Conservation (phyloP, 2,329 filamentous ascomycete genomes). For the Biscogniauxia sp. region DNA sequence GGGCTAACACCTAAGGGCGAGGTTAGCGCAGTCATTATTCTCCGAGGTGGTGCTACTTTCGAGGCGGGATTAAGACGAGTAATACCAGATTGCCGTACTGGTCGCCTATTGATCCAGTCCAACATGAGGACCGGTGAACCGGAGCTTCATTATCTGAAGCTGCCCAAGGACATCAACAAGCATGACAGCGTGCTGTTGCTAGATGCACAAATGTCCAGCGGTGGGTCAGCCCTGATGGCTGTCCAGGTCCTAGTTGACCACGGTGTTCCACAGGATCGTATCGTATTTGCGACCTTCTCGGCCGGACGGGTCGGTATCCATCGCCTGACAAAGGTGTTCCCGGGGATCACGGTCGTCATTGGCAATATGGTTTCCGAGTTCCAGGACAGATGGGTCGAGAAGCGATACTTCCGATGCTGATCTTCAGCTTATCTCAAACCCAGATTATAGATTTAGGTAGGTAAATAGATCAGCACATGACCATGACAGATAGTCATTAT, state of each 20-base stretch:
- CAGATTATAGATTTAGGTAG: background rate
- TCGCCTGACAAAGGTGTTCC: constrained; percentile 83
- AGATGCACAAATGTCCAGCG: constrained; percentile 92
- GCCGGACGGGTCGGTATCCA: constrained; percentile 83
- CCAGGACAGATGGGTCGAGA: constrained; percentile 87
- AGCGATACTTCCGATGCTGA: constrained; percentile 84
- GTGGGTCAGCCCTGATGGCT: constrained; percentile 84
- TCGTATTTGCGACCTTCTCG: constrained; percentile 91
- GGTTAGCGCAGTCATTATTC: constrained; percentile 81
- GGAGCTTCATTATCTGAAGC: constrained; percentile 83
- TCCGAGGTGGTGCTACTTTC: constrained; percentile 84
- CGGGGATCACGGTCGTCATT: constrained; percentile 81
- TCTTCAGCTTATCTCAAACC: constrained; percentile 5
- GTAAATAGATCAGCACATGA: constrained; percentile 4
- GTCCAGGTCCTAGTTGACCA: constrained; percentile 95
- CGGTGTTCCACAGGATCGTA: constrained; percentile 77
- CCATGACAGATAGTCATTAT: background rate
- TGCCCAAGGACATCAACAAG: constrained; percentile 69
- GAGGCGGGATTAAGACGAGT: constrained; percentile 86
- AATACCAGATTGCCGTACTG: constrained; percentile 88
- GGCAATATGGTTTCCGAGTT: constrained; percentile 77
- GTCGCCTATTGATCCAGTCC: constrained; percentile 87
- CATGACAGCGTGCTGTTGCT: constrained; percentile 83
- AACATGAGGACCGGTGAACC: constrained; percentile 83
- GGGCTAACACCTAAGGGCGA: constrained; percentile 71